Base-by-base conservation (phyloP, 495 filamentous ascomycete genomes). In the Aspergillus haitiensis region DNA sequence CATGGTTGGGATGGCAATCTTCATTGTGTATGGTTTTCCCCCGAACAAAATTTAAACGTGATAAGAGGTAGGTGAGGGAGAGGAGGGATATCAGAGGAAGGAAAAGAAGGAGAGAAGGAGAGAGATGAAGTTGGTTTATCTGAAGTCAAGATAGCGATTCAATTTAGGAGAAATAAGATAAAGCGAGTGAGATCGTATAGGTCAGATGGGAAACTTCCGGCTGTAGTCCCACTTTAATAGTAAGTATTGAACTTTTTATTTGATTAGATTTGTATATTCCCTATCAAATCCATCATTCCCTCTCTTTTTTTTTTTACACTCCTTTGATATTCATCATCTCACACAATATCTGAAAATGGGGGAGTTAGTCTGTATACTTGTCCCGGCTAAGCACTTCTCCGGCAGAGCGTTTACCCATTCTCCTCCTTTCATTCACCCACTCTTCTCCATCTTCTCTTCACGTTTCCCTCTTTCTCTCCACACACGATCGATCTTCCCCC, bases 1-100 rank as follows among this genome's bases (percentile, higher is more conserved):
- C 82, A 91, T 89, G 52, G 88, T 89, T 16, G 83, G 82, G 54
- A 89, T 88, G 16, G 73, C 84, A 18, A 76, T 75, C 55, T 62
- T 66, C 72, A 77, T 77, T 47, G 55, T 71, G 60, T 36, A 2
- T 36, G 5, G 31, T 12, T 16, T 46, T 46, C 15, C 16, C 18
- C 16, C 16, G 21, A 27, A 27, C 21, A 27, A 27, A 27, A 27
- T 27, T 27, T 27, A 40, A 40, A 8, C 5, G 37, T 40, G 37
- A 40, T 40, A n/a, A 6, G 11, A n/a, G 37, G 37, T 3, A 11
- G 37, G 9, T 3, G 37, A 40, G 3, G 3, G 37, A n/a, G n/a
- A 40, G 37, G n/a, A 40, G 37, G 11, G n/a, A n/a, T n/a, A n/a
- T n/a, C n/a, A n/a, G n/a, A 40, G n/a, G n/a, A 40, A 40, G n/a